Evolutionary conservation across 257 asterid genomes (phyloP).

Genomic region (Jacaranda copaia): DNA sequence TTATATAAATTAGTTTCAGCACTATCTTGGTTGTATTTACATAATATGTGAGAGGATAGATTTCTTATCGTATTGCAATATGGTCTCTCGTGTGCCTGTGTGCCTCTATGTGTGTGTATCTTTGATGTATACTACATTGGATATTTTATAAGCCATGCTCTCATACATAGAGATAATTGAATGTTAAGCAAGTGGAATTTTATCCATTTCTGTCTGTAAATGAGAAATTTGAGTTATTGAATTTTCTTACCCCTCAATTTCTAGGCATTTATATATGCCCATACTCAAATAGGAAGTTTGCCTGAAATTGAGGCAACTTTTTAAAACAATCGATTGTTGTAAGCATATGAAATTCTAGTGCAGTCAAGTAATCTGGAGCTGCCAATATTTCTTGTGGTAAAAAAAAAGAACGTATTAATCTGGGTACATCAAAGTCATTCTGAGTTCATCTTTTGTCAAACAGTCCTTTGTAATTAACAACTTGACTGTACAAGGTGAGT

Average conservation of each 20-base stretch:
- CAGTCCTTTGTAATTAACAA: too few relatives aligned
- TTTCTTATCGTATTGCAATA: not conserved
- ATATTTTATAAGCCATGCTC: not conserved
- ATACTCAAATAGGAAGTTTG: not conserved
- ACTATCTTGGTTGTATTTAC: constrained; percentile 14
- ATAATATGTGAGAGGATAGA: constrained; percentile 29
- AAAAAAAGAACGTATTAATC: not conserved
- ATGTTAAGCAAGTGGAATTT: not conserved
- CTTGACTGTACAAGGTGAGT: too few relatives aligned
- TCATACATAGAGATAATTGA: not conserved
- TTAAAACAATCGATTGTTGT: not conserved
- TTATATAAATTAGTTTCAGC: not conserved
- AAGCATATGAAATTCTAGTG: not conserved
- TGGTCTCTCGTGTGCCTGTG: not conserved
- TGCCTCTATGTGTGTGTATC: not conserved
- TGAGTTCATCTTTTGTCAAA: not conserved
- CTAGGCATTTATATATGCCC: not conserved
- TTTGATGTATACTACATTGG: not conserved
- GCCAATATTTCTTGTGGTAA: not conserved
- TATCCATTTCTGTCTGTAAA: not conserved
- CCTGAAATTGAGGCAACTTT: not conserved
- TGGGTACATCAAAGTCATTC: not conserved
- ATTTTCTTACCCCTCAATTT: not conserved
- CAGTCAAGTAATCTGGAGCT: not conserved
- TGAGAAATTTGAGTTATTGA: not conserved